phyloP scores from a whole-genome alignment of 1,284 basidiomycete species.

The Thecaphora thlaspeos region DNA sequence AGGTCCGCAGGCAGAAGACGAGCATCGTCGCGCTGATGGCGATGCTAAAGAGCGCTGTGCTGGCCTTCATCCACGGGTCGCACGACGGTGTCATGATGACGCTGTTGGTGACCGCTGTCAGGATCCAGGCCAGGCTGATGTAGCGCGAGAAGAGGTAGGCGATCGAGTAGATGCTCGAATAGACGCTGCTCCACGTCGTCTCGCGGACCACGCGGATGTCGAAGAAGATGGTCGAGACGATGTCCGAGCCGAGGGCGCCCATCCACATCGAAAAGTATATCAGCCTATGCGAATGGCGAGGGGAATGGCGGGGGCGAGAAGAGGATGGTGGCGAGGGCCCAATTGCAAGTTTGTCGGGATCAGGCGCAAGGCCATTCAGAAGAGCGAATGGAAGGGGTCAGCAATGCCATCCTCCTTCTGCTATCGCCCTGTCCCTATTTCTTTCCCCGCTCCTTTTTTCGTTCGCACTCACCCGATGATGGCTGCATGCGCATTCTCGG shows the following conservation, averaged over 20 bases:
- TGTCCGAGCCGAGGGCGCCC: constrained; percentile 50
- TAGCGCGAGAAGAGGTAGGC: constrained; percentile 44
- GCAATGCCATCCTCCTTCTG: too few species aligned
- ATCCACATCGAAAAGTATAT: constrained; percentile 49
- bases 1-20: constrained; percentile 44
- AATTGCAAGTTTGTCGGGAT: too few species aligned
- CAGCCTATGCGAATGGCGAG: constrained; percentile 7
- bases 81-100: constrained; percentile 33
- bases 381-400: background rate
- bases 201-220: constrained; percentile 36
- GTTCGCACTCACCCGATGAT: constrained; percentile 26
- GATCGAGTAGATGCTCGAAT: constrained; percentile 39
- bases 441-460: too few species aligned
- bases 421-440: too few species aligned
- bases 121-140: constrained; percentile 38
- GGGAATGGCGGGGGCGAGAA: background rate
- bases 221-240: constrained; percentile 38
- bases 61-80: constrained; percentile 24
- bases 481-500: constrained; percentile 25
- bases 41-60: constrained; percentile 34
- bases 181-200: constrained; percentile 37
- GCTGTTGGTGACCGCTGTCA: constrained; percentile 34
- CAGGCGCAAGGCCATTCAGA: too few species aligned
- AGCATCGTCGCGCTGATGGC: constrained; percentile 41
- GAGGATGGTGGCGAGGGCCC: background rate